These are phyloP conservation scores for Lignosus rhinocerotis DNA, from an alignment of 1,284 basidiomycete genomes.

Conservation along the genomic window DNA sequence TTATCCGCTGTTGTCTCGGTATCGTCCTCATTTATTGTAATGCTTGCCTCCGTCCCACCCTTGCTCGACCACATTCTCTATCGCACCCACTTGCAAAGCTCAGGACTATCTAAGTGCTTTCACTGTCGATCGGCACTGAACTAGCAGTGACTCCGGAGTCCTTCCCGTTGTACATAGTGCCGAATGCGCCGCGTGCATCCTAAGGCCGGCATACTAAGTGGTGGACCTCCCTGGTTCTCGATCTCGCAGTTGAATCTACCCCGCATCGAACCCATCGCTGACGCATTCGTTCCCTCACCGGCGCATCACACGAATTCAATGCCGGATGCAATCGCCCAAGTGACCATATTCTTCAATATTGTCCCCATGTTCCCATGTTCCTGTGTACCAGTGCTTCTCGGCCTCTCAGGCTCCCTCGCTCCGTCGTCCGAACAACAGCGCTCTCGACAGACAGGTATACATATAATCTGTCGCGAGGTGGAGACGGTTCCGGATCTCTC, in stretches of 20 bases:
- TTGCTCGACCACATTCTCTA: not conserved
- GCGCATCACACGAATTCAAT: no score
- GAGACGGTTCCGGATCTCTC: conserved; percentile 4
- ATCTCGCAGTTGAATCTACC: conserved; percentile 1
- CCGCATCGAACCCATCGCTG: not conserved
- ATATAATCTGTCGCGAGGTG: not conserved
- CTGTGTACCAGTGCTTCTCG: not conserved
- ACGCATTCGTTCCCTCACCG: not conserved
- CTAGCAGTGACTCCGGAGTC: not conserved
- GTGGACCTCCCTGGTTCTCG: not conserved
- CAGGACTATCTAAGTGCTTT: not conserved
- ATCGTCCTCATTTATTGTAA: conserved; percentile 7
- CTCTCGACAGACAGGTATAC: not conserved
- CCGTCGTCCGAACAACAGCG: not conserved
- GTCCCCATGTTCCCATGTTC: not conserved
- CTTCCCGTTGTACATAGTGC: no score
- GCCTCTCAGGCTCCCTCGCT: not conserved
- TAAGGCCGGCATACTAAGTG: not conserved
- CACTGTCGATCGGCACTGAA: not conserved
- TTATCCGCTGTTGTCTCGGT: conserved; percentile 12
- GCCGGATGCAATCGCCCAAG: no score
- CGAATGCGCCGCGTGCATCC: no score
- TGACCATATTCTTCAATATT: not conserved
- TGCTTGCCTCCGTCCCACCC: conserved; percentile 1
- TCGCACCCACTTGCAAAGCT: not conserved